These are phyloP conservation scores for Silene uniflora DNA, from an alignment of 148 eudicot species.

Conservation along the genomic window DNA sequence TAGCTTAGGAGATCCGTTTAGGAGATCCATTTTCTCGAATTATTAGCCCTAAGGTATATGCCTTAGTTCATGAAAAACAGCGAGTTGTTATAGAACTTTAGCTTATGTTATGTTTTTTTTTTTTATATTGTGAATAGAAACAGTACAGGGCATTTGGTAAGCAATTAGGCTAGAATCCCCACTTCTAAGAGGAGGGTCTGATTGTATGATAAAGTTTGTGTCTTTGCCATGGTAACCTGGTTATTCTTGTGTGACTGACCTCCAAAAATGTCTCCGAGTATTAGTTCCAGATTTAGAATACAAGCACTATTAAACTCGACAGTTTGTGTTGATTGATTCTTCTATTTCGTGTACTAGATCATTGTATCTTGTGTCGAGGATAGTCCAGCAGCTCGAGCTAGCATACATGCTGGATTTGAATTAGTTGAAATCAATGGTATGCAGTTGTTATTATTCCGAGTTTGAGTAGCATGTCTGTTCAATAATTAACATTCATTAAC, in stretches of 20 bases:
- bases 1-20: no score
- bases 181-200: no score
- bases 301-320: no score
- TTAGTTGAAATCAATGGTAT: conserved; percentile 82
- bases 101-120: not conserved
- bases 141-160: conserved; percentile 79
- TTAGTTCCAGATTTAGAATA: not conserved
- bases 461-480: no score
- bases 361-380: conserved; percentile 77
- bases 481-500: no score
- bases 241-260: not conserved
- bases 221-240: no score
- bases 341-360: conserved; percentile 40
- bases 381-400: conserved; percentile 92
- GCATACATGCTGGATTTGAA: conserved; percentile 86
- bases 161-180: conserved; percentile 21
- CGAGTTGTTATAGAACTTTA: not conserved
- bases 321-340: no score
- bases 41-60: conserved; percentile 82
- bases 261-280: no score
- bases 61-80: no score
- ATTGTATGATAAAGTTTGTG: no score
- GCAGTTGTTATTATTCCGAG: not conserved
- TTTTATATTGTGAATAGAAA: conserved; percentile 43
- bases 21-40: conserved; percentile 95